Conservation (phyloP, 129 eudicot species). For the Lactuca sativa region DNA sequence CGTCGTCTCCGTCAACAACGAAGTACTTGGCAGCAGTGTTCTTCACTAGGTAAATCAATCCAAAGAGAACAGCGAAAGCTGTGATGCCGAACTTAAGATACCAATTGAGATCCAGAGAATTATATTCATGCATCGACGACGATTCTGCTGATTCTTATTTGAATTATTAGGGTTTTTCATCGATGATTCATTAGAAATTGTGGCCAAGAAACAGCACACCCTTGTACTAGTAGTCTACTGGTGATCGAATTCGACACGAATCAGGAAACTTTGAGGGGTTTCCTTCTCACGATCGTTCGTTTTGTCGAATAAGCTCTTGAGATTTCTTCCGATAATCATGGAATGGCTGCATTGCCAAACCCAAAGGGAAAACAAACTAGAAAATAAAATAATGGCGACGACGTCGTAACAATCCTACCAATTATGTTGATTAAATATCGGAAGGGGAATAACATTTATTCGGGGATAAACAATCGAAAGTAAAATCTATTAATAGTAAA, state of each 20-base stretch:
- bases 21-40: constrained; percentile 66
- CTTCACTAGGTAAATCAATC: constrained; percentile 51
- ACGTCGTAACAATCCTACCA: not conserved
- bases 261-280: constrained; percentile 7
- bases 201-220: not conserved
- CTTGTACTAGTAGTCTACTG: not conserved
- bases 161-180: constrained; percentile 38
- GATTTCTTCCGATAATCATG: constrained; percentile 16
- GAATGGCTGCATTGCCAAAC: constrained; percentile 18
- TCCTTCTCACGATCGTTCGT: constrained; percentile 8
- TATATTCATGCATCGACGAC: constrained; percentile 52
- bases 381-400: not conserved
- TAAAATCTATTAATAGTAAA: too few species aligned
- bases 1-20: constrained; percentile 52
- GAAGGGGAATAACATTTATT: not conserved
- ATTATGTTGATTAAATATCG: not conserved
- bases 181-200: constrained; percentile 13
- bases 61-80: constrained; percentile 35
- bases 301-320: constrained; percentile 6
- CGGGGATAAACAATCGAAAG: not conserved
- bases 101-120: constrained; percentile 53
- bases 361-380: not conserved
- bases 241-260: constrained; percentile 25
- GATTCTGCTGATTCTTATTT: constrained; percentile 13
- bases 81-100: constrained; percentile 55